Percentiles rank a stretch among this genome's conserved stretches.
Evolutionary conservation across 768 basidiomycete genomes (phyloP).

Genomic region (Boletus rubescentipes): DNA sequence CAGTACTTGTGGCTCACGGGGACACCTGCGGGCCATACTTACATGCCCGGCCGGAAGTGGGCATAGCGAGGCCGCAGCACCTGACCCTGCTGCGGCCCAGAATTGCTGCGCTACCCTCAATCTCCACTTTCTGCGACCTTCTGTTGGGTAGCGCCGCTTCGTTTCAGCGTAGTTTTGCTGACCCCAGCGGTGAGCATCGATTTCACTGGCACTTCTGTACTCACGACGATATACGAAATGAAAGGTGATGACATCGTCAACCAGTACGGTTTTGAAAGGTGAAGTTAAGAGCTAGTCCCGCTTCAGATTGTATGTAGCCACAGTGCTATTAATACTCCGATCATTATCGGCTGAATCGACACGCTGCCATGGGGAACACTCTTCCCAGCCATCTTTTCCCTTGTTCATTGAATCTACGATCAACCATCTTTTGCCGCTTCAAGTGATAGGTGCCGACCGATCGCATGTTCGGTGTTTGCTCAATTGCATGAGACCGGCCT

Average conservation of each 20-base stretch:
- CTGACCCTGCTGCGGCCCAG: constrained; percentile 38
- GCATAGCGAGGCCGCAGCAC: constrained; percentile 12
- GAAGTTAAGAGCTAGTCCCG: neutral
- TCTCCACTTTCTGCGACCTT: constrained; percentile 58
- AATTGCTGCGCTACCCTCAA: constrained; percentile 51
- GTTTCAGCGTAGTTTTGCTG: constrained; percentile 44
- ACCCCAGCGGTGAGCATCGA: constrained; percentile 6
- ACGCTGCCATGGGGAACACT: no score
- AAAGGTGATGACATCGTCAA: constrained; percentile 22
- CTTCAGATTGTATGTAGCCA: neutral
- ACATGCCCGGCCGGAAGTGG: constrained; percentile 3
- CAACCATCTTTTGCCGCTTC: no score
- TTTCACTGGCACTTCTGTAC: neutral
- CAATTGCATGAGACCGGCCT: neutral
- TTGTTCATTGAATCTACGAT: no score
- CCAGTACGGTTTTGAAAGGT: neutral
- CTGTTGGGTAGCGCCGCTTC: constrained; percentile 46
- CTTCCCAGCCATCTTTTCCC: no score
- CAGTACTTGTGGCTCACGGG: neutral
- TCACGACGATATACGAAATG: constrained; percentile 19
- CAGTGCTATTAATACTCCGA: no score
- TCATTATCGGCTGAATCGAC: no score
- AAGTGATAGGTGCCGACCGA: neutral
- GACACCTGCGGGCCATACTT: neutral
- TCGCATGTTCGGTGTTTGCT: neutral